A percentile compares a stretch with the other conserved stretches of the same genome.
Conservation (phyloP, 176 grass and related monocot genomes). For the Zoysia pacifica region DNA sequence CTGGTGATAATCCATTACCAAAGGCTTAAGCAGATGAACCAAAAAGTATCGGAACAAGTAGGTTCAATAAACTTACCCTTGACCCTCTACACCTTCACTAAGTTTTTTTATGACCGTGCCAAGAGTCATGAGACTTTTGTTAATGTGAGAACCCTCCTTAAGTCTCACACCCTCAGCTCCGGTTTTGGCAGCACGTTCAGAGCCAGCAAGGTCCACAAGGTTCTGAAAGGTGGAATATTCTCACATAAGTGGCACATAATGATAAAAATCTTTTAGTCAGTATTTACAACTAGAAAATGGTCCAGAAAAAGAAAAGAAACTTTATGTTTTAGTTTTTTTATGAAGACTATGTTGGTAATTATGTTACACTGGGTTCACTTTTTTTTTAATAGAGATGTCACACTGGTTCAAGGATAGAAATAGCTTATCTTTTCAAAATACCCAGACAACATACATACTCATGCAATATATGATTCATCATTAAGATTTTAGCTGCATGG, state of each 20-base stretch:
- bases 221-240: constrained; percentile 60
- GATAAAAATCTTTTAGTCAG: neutral
- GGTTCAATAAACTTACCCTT: constrained; percentile 61
- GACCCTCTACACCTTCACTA: constrained; percentile 84
- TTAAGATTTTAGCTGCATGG: neutral
- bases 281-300: neutral
- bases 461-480: constrained; percentile 9
- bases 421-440: neutral
- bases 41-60: constrained; percentile 30
- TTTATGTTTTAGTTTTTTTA: neutral
- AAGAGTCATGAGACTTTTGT: constrained; percentile 91
- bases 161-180: constrained; percentile 91
- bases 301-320: neutral
- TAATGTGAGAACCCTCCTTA: constrained; percentile 98
- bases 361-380: no score
- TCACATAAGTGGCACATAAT: constrained; percentile 29
- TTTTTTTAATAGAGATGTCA: neutral
- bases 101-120: constrained; percentile 94
- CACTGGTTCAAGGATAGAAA: neutral
- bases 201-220: constrained; percentile 96
- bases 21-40: constrained; percentile 36
- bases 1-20: constrained; percentile 51
- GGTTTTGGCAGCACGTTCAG: constrained; percentile 94
- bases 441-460: neutral
- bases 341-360: neutral